These are phyloP conservation scores for Quercus dentata DNA, from an alignment of 306 rosid species.

Conservation along the genomic window DNA sequence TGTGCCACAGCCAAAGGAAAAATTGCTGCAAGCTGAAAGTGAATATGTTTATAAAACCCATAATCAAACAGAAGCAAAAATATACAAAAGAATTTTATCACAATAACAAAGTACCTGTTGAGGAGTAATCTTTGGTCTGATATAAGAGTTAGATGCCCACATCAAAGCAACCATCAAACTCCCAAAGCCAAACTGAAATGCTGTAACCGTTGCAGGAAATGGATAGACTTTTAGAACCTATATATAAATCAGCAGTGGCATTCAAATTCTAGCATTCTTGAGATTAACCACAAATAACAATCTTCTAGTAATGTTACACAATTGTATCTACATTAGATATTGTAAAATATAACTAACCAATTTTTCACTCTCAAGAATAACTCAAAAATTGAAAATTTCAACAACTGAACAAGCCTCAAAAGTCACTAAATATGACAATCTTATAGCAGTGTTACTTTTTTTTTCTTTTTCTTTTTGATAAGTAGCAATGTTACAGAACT, in stretches of 20 bases:
- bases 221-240: constrained; percentile 89
- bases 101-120: constrained; percentile 46
- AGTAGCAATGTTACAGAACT: background rate
- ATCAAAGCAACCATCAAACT: constrained; percentile 47
- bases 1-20: constrained; percentile 65
- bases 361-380: too few relatives aligned
- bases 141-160: constrained; percentile 57
- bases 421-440: too few relatives aligned
- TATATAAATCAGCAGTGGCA: constrained; percentile 23
- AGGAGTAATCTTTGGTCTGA: constrained; percentile 49
- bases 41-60: background rate
- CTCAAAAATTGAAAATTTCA: too few relatives aligned
- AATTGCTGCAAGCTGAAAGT: constrained; percentile 43
- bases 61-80: background rate
- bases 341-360: too few relatives aligned
- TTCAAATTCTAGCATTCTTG: constrained; percentile 12
- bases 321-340: background rate
- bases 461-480: too few relatives aligned
- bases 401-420: too few relatives aligned
- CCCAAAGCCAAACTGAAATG: constrained; percentile 54
- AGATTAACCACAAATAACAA: background rate
- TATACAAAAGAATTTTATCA: background rate
- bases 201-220: constrained; percentile 81
- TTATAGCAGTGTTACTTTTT: too few relatives aligned
- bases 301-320: background rate